Evolutionary conservation across 805 yeast genomes (phyloP).

Genomic region (Spencermartinsiella europaea): DNA sequence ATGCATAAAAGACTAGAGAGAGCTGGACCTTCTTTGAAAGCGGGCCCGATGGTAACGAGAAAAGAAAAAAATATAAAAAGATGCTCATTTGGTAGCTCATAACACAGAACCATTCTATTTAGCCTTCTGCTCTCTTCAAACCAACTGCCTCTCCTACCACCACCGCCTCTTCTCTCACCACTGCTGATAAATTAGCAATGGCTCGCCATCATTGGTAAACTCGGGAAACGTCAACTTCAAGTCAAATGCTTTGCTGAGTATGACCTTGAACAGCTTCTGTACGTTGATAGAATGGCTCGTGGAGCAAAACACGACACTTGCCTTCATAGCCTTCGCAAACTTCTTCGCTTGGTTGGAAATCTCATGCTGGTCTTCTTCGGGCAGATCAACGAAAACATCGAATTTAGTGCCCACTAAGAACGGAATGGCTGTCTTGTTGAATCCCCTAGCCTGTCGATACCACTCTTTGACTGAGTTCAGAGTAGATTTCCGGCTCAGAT

Average conservation of each 20-base stretch:
- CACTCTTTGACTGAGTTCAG: constrained; percentile 87
- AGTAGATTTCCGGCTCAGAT: constrained; percentile 79
- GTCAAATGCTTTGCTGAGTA: constrained; percentile 86
- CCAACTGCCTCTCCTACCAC: background rate
- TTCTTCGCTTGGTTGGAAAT: constrained; percentile 76
- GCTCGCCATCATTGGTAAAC: constrained; percentile 83
- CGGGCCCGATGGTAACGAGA: background rate
- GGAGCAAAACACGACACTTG: constrained; percentile 79
- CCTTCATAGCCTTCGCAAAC: constrained; percentile 85
- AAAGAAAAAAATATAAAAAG: background rate
- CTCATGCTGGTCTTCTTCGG: constrained; percentile 76
- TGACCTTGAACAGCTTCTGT: constrained; percentile 87
- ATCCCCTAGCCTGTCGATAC: constrained; percentile 88
- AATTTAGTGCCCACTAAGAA: constrained; percentile 90
- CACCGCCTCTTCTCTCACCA: constrained; percentile 33
- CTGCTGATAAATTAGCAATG: constrained; percentile 62
- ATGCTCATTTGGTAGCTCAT: background rate
- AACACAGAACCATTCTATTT: too few species aligned
- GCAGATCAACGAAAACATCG: constrained; percentile 75
- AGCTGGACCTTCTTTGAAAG: background rate
- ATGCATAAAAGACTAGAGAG: background rate
- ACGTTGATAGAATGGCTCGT: constrained; percentile 89
- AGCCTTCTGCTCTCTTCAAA: too few species aligned
- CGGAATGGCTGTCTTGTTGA: constrained; percentile 87
- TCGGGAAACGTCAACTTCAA: constrained; percentile 78